Conservation (phyloP, 257 asterid species). For the Rhazya stricta region DNA sequence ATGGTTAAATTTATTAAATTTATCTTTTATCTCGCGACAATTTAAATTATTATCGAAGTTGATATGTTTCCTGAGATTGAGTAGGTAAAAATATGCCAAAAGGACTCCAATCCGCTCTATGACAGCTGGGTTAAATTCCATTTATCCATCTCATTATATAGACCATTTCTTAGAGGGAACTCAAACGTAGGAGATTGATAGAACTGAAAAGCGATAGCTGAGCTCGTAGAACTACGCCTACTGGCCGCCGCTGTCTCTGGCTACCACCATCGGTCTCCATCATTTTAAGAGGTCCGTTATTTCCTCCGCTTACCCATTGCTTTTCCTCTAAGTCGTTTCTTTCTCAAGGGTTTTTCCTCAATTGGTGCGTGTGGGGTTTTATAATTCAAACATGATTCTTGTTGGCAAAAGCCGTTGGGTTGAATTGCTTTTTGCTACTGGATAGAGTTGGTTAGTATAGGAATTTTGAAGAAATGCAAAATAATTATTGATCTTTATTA, state of each 20-base stretch:
- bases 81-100: no score
- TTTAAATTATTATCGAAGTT: no score
- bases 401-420: neutral
- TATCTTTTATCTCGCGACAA: no score
- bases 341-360: neutral
- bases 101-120: no score
- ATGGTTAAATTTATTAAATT: no score
- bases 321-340: neutral
- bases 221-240: no score
- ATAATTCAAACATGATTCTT: neutral
- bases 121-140: no score
- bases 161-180: no score
- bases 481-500: neutral
- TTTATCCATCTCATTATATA: no score
- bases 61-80: no score
- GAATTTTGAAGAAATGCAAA: neutral
- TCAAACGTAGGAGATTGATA: no score
- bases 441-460: neutral
- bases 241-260: neutral
- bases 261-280: neutral
- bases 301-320: neutral
- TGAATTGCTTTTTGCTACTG: neutral
- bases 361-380: neutral
- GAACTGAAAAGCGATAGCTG: neutral
- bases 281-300: neutral